Evolutionary conservation across 768 basidiomycete genomes (phyloP).

Genomic region (Podaxis sp.): DNA sequence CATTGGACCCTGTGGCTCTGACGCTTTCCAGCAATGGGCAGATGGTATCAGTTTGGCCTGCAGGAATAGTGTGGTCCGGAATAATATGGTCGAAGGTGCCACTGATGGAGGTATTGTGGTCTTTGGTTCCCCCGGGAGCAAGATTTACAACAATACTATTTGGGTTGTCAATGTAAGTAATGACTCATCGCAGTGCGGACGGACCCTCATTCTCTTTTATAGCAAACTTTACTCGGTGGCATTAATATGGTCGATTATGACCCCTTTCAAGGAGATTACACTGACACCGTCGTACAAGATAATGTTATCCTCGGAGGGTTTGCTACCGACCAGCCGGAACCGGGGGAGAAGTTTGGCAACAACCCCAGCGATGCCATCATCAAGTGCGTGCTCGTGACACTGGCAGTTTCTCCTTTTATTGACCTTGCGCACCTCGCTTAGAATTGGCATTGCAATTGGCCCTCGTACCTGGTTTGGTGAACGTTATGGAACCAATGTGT

Average conservation of each 20-base stretch:
- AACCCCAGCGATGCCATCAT: constrained; percentile 62
- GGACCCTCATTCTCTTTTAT: constrained; percentile 12
- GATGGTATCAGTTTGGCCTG: constrained; percentile 81
- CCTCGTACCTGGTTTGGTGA: constrained; percentile 75
- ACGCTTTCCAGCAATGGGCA: constrained; percentile 71
- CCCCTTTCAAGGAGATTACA: constrained; percentile 68
- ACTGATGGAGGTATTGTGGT: constrained; percentile 82
- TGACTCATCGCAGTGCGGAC: not conserved
- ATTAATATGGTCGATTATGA: constrained; percentile 76
- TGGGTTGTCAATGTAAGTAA: constrained; percentile 61
- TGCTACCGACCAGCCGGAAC: constrained; percentile 42
- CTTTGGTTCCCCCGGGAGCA: constrained; percentile 72
- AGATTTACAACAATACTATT: constrained; percentile 75
- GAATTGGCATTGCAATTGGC: constrained; percentile 80
- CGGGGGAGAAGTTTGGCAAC: constrained; percentile 46
- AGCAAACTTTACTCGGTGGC: constrained; percentile 72
- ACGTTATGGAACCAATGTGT: constrained; percentile 47
- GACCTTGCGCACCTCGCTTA: constrained; percentile 23
- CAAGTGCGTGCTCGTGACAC: constrained; percentile 48
- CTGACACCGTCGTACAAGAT: constrained; percentile 60
- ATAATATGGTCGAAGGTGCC: constrained; percentile 68
- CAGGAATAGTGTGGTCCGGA: constrained; percentile 54
- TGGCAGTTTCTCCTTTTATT: not conserved
- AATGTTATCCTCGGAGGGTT: constrained; percentile 72
- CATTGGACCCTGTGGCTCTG: constrained; percentile 73